Conservation (phyloP, 2,329 filamentous ascomycete species). For the Helotiales sp. region DNA sequence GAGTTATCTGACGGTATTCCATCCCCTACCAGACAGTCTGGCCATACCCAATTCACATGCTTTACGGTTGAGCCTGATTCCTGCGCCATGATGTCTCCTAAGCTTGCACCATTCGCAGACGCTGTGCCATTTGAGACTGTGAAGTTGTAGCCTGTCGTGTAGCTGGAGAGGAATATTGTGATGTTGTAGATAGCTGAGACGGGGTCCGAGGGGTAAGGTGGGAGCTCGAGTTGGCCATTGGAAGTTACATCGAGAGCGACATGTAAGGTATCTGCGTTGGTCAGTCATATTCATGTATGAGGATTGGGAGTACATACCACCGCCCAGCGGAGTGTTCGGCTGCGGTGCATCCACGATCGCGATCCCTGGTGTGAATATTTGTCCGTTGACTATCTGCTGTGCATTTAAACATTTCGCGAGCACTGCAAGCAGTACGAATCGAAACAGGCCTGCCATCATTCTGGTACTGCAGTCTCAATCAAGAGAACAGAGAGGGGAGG, state of each 20-base stretch:
- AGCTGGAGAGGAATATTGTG: slow-evolving; percentile 67
- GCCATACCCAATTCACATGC: slow-evolving; percentile 73
- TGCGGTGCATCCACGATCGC: slow-evolving; percentile 67
- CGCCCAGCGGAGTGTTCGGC: slow-evolving; percentile 62
- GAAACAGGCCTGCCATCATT: slow-evolving; percentile 18
- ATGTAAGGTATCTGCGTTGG: slow-evolving; percentile 49
- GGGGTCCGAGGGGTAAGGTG: slow-evolving; percentile 53
- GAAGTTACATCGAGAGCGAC: slow-evolving; percentile 67
- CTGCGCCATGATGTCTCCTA: slow-evolving; percentile 62
- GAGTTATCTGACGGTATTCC: slow-evolving; percentile 38
- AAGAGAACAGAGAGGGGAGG: background rate
- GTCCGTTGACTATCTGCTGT: slow-evolving; percentile 62
- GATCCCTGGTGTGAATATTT: slow-evolving; percentile 69
- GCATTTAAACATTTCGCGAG: slow-evolving; percentile 22
- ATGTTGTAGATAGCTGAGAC: slow-evolving; percentile 62
- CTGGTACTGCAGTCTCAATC: slow-evolving; percentile 8
- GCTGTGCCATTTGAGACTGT: slow-evolving; percentile 66
- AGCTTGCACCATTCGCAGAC: slow-evolving; percentile 49
- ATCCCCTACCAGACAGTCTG: slow-evolving; percentile 64
- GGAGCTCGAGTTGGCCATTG: slow-evolving; percentile 62
- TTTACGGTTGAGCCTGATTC: slow-evolving; percentile 70
- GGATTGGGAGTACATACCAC: slow-evolving; percentile 46
- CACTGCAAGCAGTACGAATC: slow-evolving; percentile 18
- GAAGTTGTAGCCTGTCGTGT: slow-evolving; percentile 62
- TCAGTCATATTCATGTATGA: slow-evolving; percentile 4